Percentiles rank a stretch among this genome's conserved stretches.
These are phyloP conservation scores for Lepidium sativum DNA, from an alignment of 345 rosid genomes.

Conservation along the genomic window DNA sequence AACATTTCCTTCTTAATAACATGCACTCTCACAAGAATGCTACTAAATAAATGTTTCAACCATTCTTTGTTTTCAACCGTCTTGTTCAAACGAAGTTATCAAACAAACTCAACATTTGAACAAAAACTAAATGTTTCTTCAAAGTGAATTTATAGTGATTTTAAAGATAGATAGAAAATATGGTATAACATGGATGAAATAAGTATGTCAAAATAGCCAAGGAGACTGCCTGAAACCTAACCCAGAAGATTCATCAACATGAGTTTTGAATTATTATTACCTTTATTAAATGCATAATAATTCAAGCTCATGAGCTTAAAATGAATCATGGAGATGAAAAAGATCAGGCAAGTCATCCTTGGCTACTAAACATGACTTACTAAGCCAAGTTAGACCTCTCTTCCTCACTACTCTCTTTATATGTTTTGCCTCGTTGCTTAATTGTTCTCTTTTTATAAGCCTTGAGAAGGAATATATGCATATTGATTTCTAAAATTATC, in stretches of 20 bases:
- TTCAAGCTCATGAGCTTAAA: background rate
- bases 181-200: constrained; percentile 15
- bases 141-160: background rate
- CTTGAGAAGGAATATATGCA: constrained; percentile 15
- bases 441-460: constrained; percentile 10
- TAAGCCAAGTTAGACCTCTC: constrained; percentile 16
- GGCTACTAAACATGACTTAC: constrained; percentile 26
- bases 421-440: background rate
- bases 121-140: too few relatives aligned
- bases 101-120: background rate
- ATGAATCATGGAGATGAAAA: constrained; percentile 18
- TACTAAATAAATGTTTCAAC: background rate
- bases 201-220: constrained; percentile 26
- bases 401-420: constrained; percentile 1
- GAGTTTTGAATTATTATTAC: constrained; percentile 4
- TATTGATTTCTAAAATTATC: background rate
- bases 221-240: constrained; percentile 27
- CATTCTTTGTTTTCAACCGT: too few relatives aligned
- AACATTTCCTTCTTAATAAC: constrained; percentile 8
- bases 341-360: constrained; percentile 31
- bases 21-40: background rate
- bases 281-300: background rate
- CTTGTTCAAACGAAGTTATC: too few relatives aligned
- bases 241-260: constrained; percentile 25
- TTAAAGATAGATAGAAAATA: background rate